Conservation (phyloP, 495 filamentous ascomycete species). For the Talaromyces stipitatus region DNA sequence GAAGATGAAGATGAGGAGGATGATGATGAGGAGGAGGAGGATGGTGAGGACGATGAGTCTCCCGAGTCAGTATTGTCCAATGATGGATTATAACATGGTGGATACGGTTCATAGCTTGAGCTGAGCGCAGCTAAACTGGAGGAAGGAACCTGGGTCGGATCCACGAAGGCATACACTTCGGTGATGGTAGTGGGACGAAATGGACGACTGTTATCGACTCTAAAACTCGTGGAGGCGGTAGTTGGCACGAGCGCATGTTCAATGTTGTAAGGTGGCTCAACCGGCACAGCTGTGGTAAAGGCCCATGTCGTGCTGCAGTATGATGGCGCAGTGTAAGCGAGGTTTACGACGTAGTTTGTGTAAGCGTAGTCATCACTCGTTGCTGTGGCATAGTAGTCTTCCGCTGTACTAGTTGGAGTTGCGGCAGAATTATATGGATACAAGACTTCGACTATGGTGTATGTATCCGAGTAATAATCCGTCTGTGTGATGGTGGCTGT, state of each 20-base stretch:
- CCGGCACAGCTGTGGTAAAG: slow-evolving; percentile 13
- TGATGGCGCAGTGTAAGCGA: slow-evolving; percentile 29
- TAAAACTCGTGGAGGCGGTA: slow-evolving; percentile 21
- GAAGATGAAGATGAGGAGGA: neutral
- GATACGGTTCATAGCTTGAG: slow-evolving; percentile 11
- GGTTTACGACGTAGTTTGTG: slow-evolving; percentile 24
- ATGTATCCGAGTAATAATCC: slow-evolving; percentile 13
- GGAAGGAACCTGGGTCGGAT: slow-evolving; percentile 23
- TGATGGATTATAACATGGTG: slow-evolving; percentile 1
- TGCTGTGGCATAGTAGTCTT: slow-evolving; percentile 8
- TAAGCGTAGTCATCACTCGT: slow-evolving; percentile 8
- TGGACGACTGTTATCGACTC: slow-evolving; percentile 14
- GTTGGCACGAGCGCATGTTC: slow-evolving; percentile 14
- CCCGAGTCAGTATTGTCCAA: slow-evolving; percentile 6
- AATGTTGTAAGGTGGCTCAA: slow-evolving; percentile 13
- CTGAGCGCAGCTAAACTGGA: slow-evolving; percentile 16
- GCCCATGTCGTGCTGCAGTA: slow-evolving; percentile 27
- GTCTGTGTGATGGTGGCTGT: slow-evolving; percentile 19
- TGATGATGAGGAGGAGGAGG: slow-evolving; percentile 7
- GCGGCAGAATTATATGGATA: slow-evolving; percentile 14
- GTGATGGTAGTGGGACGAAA: slow-evolving; percentile 23
- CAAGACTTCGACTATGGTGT: slow-evolving; percentile 26
- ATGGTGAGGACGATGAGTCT: slow-evolving; percentile 7
- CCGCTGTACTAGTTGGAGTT: slow-evolving; percentile 12
- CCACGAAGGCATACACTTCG: slow-evolving; percentile 23